These are phyloP conservation scores for Cryptosporidium bovis DNA, from an alignment of 169 alveolate species.

Conservation along the genomic window DNA sequence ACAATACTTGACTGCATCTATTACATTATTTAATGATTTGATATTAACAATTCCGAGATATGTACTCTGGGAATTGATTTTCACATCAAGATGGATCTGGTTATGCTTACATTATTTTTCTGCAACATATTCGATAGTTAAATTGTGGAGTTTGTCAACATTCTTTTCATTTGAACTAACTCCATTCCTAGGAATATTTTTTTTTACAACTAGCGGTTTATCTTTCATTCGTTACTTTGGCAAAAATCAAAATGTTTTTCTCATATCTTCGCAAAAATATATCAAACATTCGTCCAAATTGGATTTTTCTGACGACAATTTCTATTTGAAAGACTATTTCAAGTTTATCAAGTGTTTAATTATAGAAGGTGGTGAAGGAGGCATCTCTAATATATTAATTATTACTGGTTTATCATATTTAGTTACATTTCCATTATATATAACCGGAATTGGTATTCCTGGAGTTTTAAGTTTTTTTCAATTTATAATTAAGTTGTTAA, in stretches of 20 bases:
- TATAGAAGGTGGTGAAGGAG: conserved; percentile 19
- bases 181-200: conserved; percentile 16
- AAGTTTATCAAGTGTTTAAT: conserved; percentile 22
- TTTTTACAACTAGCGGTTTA: conserved; percentile 41
- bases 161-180: conserved; percentile 13
- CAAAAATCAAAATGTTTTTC: conserved; percentile 47
- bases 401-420: conserved; percentile 27
- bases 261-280: conserved; percentile 12
- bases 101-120: conserved; percentile 34
- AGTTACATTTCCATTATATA: conserved; percentile 31
- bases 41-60: conserved; percentile 53
- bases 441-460: conserved; percentile 32
- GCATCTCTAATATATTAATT: neutral
- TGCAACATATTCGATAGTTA: conserved; percentile 36
- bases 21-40: conserved; percentile 47
- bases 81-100: conserved; percentile 72
- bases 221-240: conserved; percentile 66
- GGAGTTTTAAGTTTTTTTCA: conserved; percentile 26
- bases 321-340: neutral
- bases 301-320: neutral
- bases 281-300: neutral
- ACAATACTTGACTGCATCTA: conserved; percentile 56
- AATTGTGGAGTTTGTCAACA: conserved; percentile 40
- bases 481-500: conserved; percentile 5
- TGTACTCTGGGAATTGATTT: conserved; percentile 65